phyloP scores from a whole-genome alignment of 495 filamentous ascomycete genomes.

The Aspergillus funiculosus region DNA sequence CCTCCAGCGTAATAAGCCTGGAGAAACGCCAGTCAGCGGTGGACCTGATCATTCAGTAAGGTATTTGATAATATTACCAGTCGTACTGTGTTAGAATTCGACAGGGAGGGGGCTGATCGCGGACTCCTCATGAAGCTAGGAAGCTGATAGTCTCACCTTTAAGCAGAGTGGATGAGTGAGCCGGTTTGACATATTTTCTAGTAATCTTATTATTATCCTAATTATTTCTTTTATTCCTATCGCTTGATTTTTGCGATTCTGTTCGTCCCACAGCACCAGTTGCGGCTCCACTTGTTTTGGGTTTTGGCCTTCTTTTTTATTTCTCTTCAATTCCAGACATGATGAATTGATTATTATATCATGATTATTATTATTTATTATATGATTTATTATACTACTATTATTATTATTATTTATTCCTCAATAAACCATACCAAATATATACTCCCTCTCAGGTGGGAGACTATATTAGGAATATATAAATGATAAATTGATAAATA shows the following conservation, averaged over 20 bases:
- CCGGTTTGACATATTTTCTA: slow-evolving; percentile 7
- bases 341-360: not conserved
- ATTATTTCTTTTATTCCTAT: not conserved
- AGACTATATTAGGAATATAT: no score
- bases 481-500: not conserved
- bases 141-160: no score
- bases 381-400: not conserved
- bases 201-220: not conserved
- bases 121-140: no score
- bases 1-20: not conserved
- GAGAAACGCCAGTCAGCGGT: slow-evolving; percentile 9
- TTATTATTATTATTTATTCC: slow-evolving; percentile 1
- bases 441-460: no score
- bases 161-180: no score
- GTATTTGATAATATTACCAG: no score
- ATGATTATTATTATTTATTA: slow-evolving; percentile 3
- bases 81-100: no score
- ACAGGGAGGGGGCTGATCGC: no score
- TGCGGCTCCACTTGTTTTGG: slow-evolving; percentile 15
- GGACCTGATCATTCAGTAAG: not conserved
- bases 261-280: slow-evolving; percentile 10
- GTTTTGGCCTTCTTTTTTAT: slow-evolving; percentile 2
- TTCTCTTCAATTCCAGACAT: not conserved
- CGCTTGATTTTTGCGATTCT: slow-evolving; percentile 7
- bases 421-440: no score